phyloP scores from a whole-genome alignment of 768 basidiomycete species.

The Suillus lakei region DNA sequence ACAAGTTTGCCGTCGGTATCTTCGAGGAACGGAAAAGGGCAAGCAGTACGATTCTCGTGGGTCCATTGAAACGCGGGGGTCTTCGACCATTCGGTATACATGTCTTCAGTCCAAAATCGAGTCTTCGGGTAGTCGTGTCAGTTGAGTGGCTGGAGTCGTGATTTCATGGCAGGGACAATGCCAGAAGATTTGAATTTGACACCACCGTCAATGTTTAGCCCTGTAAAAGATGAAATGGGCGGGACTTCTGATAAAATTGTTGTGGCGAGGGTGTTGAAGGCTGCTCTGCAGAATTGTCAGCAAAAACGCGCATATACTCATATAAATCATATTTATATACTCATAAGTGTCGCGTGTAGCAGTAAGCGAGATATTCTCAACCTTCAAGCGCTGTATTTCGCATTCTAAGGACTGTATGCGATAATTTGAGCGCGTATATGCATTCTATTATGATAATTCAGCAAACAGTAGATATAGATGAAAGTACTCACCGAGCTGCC shows the following conservation, averaged over 20 bases:
- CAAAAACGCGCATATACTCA: neutral
- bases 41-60: neutral
- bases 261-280: neutral
- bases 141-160: neutral
- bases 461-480: neutral
- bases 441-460: too few relatives aligned
- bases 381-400: neutral
- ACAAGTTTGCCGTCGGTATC: too few relatives aligned
- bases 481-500: neutral
- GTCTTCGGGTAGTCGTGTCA: neutral
- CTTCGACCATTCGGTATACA: neutral
- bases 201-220: neutral
- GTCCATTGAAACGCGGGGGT: neutral
- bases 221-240: neutral
- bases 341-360: neutral
- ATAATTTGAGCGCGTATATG: neutral
- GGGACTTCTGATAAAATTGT: neutral
- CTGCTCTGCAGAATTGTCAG: neutral
- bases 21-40: neutral
- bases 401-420: neutral
- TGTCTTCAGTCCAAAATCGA: neutral
- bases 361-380: neutral
- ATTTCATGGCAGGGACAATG: neutral
- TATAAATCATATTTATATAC: neutral
- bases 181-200: neutral